A percentile compares a stretch with the other conserved stretches of the same genome.
Evolutionary conservation across 768 basidiomycete species (phyloP).

Genomic region (Lyophyllum semitale): DNA sequence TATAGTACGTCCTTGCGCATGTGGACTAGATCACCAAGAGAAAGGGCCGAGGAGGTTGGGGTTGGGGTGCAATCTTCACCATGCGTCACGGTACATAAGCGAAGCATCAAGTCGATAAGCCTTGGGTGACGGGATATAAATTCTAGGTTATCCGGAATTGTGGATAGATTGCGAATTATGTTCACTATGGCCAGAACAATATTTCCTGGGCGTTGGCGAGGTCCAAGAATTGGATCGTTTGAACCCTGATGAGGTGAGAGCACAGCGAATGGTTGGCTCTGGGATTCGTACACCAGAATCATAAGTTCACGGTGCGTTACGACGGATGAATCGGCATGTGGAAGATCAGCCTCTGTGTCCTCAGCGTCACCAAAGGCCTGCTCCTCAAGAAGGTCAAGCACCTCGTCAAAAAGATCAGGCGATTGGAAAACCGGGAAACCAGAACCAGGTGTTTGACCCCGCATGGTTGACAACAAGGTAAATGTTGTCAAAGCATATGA

Average conservation of each 20-base stretch:
- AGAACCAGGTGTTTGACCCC: slow-evolving; percentile 57
- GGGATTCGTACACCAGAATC: slow-evolving; percentile 56
- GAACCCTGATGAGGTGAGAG: slow-evolving; percentile 50
- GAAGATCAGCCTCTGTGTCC: slow-evolving; percentile 23
- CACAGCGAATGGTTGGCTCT: slow-evolving; percentile 60
- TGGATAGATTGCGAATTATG: slow-evolving; percentile 86
- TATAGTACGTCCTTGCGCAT: slow-evolving; percentile 79
- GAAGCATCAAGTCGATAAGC: slow-evolving; percentile 66
- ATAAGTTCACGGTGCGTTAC: slow-evolving; percentile 69
- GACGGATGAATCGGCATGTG: slow-evolving; percentile 38
- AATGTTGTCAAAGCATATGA: slow-evolving; percentile 90
- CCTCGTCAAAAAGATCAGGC: slow-evolving; percentile 80
- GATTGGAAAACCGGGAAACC: slow-evolving; percentile 81
- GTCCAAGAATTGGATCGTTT: slow-evolving; percentile 52
- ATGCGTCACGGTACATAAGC: slow-evolving; percentile 57
- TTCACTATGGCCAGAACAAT: slow-evolving; percentile 71
- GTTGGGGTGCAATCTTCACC: slow-evolving; percentile 31
- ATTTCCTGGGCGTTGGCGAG: slow-evolving; percentile 67
- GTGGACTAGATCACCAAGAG: slow-evolving; percentile 68
- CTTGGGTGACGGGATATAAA: slow-evolving; percentile 67
- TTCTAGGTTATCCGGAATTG: slow-evolving; percentile 67
- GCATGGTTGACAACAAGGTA: slow-evolving; percentile 78
- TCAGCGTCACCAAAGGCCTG: slow-evolving; percentile 63
- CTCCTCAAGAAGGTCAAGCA: slow-evolving; percentile 86
- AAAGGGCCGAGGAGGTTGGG: slow-evolving; percentile 59